These are phyloP conservation scores for Blastobotrys muscicola DNA, from an alignment of 805 yeast genomes.

Conservation along the genomic window DNA sequence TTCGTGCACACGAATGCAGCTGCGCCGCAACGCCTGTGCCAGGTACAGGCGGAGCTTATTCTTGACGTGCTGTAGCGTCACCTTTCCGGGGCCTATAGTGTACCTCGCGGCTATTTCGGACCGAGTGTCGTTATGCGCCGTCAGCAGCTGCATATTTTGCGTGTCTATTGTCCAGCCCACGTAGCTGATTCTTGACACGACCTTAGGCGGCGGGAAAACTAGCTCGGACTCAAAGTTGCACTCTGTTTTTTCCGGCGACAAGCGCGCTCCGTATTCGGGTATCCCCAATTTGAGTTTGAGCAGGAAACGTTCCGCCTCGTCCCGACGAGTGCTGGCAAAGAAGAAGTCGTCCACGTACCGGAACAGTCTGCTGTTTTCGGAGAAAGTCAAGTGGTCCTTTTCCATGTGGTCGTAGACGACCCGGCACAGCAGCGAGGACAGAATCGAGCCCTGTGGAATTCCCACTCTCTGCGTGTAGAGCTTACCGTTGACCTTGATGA, in stretches of 20 bases:
- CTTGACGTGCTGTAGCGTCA: neutral
- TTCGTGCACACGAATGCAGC: no score
- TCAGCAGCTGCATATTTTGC: neutral
- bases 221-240: constrained; percentile 17
- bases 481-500: constrained; percentile 26
- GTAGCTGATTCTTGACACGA: constrained; percentile 6
- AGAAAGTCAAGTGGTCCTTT: constrained; percentile 18
- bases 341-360: constrained; percentile 82
- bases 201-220: neutral
- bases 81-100: neutral
- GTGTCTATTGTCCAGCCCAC: constrained; percentile 9
- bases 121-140: constrained; percentile 14
- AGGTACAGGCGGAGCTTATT: neutral
- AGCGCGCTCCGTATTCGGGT: constrained; percentile 33
- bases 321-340: constrained; percentile 42
- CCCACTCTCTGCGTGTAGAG: constrained; percentile 51
- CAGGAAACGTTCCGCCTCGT: constrained; percentile 26
- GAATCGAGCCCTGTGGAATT: constrained; percentile 73
- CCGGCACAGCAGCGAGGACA: constrained; percentile 70
- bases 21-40: no score
- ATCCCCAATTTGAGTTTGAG: constrained; percentile 30
- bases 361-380: constrained; percentile 34
- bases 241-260: constrained; percentile 34
- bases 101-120: constrained; percentile 3
- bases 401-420: constrained; percentile 58